Evolutionary conservation across 2,329 filamentous ascomycete genomes (phyloP).

Genomic region (Trichoderma brevicompactum): DNA sequence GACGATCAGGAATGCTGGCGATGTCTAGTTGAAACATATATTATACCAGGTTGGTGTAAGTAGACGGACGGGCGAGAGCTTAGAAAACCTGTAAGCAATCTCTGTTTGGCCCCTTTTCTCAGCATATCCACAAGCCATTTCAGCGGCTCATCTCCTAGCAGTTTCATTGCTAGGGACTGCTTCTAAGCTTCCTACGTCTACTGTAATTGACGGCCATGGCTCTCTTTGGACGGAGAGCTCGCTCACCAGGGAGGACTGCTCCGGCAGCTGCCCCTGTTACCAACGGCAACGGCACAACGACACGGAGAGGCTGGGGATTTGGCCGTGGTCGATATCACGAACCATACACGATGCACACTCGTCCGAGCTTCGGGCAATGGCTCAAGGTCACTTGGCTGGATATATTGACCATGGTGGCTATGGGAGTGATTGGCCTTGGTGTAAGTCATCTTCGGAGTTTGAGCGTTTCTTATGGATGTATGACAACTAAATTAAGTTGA

Average conservation of each 20-base stretch:
- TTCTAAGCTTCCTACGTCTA: neutral
- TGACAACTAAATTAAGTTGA: neutral
- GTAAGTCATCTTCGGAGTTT: conserved; percentile 51
- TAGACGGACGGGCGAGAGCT: no score
- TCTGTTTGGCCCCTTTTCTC: no score
- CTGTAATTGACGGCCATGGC: conserved; percentile 15
- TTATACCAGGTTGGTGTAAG: no score
- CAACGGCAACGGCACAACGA: neutral
- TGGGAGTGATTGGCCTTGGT: conserved; percentile 70
- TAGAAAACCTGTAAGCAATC: no score
- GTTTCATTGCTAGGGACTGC: no score
- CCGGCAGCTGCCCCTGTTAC: neutral
- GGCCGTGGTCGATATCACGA: neutral
- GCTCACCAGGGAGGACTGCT: neutral
- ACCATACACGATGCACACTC: conserved; percentile 50
- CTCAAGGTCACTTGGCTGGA: conserved; percentile 69
- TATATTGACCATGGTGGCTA: conserved; percentile 66
- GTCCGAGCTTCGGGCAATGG: conserved; percentile 71
- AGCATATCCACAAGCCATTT: neutral
- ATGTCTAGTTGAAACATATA: no score
- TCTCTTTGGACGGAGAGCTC: conserved; percentile 23
- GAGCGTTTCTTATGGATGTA: no score
- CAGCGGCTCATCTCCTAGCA: neutral
- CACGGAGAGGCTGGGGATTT: conserved; percentile 2
- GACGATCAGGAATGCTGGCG: neutral